Percentiles rank a stretch among this genome's conserved stretches.
phyloP scores from a whole-genome alignment of 192 early-diverging fungal species.

The Podila minutissima region DNA sequence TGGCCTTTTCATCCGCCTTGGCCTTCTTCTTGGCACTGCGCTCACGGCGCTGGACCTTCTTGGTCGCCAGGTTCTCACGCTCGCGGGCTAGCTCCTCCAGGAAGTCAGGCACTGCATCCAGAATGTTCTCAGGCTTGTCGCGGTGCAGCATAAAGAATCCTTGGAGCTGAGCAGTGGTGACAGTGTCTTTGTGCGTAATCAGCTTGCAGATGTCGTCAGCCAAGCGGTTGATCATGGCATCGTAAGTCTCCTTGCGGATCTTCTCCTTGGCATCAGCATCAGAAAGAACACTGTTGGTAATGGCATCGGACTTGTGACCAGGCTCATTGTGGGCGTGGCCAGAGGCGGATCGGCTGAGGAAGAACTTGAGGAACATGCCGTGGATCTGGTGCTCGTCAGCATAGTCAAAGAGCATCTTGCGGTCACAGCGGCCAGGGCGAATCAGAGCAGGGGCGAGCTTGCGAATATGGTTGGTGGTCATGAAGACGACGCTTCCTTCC shows the following conservation, averaged over 20 bases:
- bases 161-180: constrained; percentile 49
- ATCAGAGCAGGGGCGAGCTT: constrained; percentile 59
- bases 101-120: constrained; percentile 36
- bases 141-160: constrained; percentile 51
- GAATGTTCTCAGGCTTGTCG: constrained; percentile 41
- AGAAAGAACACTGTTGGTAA: neutral
- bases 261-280: constrained; percentile 28
- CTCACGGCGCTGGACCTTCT: constrained; percentile 28
- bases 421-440: constrained; percentile 64
- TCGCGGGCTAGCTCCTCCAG: constrained; percentile 30
- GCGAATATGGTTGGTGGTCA: constrained; percentile 61
- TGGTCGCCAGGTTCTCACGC: constrained; percentile 13
- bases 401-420: constrained; percentile 61
- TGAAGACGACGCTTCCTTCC: constrained; percentile 61
- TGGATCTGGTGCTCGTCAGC: constrained; percentile 54
- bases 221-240: constrained; percentile 31
- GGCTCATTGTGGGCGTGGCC: constrained; percentile 5
- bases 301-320: neutral
- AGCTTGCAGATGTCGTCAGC: constrained; percentile 28
- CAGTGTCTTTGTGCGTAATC: constrained; percentile 23
- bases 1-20: constrained; percentile 46
- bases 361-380: constrained; percentile 56
- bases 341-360: constrained; percentile 34
- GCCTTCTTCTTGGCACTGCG: constrained; percentile 36
- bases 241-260: constrained; percentile 34